Evolutionary conservation across 75 land plant genomes (phyloP), one percentile per base, ranked within the genome.

Genomic region (Pinus tabuliformis): DNA sequence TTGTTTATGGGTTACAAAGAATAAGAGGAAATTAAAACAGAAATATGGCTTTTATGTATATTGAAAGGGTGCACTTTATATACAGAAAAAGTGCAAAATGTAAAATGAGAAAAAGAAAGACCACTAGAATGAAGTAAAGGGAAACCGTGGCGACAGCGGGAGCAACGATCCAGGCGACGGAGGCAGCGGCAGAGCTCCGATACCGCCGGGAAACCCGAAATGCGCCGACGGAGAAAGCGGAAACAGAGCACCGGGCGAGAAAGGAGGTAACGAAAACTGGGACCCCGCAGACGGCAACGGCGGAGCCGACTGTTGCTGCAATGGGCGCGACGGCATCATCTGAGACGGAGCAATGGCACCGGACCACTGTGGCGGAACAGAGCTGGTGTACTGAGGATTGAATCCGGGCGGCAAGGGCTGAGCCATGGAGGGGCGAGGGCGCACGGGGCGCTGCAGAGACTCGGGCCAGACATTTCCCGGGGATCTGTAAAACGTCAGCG

Each of bases 211-310:
- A 21, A 37, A 72, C n/a, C 54, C 24, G 13, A 52, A 52, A 13
- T 49, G 52, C 56, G 17, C 52, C 17, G 56, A 42, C 4, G 73
- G 73, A 11, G 58, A 26, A 14, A 28, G 33, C 59, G 58, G n/a
- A 7, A 26, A 6, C 1, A 56, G n/a, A 4, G 75, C 33, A 59
- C 56, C 36, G 3, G 75, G 59, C 36, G 59, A 28, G 58, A 52
- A 26, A n/a, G 75, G 75, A 17, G 63, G 21, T 16, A 57, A 57
- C 65, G 33, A n/a, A 57, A 21, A 57, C 75, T 52, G 75, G 15
- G 59, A 56, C 5, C 72, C 49, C 4, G 72, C 52, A 2, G 72
- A 42, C 26, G 57, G 75, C 33, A 57, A 73, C 17, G 75, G 61
- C 3, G 75, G 57, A 49, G 57, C 63, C 8, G 63, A 66, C 17